Evolutionary conservation across 306 rosid genomes (phyloP), one percentile per base, ranked within the genome.

Genomic region (Boehmeria nivea): DNA sequence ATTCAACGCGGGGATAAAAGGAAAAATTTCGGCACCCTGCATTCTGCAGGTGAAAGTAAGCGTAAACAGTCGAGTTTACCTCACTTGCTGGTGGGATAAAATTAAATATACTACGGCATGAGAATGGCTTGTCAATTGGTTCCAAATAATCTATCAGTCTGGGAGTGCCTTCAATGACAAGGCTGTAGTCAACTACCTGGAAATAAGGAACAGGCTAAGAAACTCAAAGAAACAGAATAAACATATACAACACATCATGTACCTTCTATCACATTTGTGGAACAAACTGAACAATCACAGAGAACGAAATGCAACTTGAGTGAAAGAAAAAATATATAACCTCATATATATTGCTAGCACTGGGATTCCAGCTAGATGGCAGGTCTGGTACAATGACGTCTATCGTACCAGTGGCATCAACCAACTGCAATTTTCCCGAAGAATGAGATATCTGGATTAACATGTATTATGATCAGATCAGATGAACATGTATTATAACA

Each of bases 331-430:
- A 24, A 64, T 48, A 47, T 66, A 51, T 58, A 40, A 90, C 98
- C 98, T 87, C 90, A 57, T 70, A 84, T 44, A 84, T 68, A 55
- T 60, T 51, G 19, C 74, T 44, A 39, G 73, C 3, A 66, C 36
- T 31, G 36, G 9, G 59, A 64, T 80, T 75, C 94, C 78, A 84
- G 37, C 82, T 72, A 56, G 73, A 78, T 46, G 96, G 93, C 74
- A 91, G 83, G 60, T 91, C 98, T 22, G 96, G 96, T 52, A 91
- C 65, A 44, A 82, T 65, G 70, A 84, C 84, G 77, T 91, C 91
- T 72, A 91, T 73, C 51, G 80, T 72, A 40, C 91, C 91, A 59
- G 94, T 87, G 12, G 81, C 83, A 70, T 91, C 98, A 76, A 80
- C 83, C 76, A 91, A 69, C 73, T 76, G 98, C 66, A 91, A 76